Base-by-base conservation (phyloP, 2,329 filamentous ascomycete species). In the Fusarium gaditjirri region DNA sequence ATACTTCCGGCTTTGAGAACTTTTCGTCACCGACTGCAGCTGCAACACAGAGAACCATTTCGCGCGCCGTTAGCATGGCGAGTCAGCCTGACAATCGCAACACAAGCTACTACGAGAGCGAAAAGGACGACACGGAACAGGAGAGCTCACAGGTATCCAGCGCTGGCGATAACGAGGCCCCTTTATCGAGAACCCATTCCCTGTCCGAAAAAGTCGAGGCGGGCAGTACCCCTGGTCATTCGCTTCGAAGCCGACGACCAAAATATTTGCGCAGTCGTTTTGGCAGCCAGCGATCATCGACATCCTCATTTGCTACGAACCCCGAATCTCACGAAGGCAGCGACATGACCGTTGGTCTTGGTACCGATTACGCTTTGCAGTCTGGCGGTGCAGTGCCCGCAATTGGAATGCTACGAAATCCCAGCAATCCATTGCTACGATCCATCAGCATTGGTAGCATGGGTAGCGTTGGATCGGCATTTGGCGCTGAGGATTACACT, bases 391-490 rank as follows among this genome's bases (percentile, higher is more conserved):
- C 93, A 17, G 85, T 89, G 8, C 90, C 93, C 3, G 84, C 85
- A 2, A 77, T 83, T 67, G 87, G 85, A 13, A 81, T 85, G 73
- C 84, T 86, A 31, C 85, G 86, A 41, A 85, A 82, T 61, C 78
- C 84, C 29, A 89, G 87, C 78, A 86, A 88, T 67, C 83, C 84
- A 5, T 84, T 97, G 60, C 91, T 92, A 25, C 88, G 95, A 29
- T 89, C 94, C 16, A 91, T 95, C 68, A 98, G 95, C 82, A 87
- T 98, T 65, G 94, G 94, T 27, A 98, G 95, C 82, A 87, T 98
- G 69, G 94, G 94, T 19, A 98, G 95, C 80, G 94, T 97, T 83
- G 92, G 91, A 5, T 97, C 94, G 9, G 81, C 78, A 9, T 75
- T 82, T 42, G 93, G 92, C 2, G 83, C 87, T 50, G 88, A 91